Percentiles rank a stretch among this genome's conserved stretches.
phyloP scores from a whole-genome alignment of 208 protist species.

The Leishmania martiniquensis region DNA sequence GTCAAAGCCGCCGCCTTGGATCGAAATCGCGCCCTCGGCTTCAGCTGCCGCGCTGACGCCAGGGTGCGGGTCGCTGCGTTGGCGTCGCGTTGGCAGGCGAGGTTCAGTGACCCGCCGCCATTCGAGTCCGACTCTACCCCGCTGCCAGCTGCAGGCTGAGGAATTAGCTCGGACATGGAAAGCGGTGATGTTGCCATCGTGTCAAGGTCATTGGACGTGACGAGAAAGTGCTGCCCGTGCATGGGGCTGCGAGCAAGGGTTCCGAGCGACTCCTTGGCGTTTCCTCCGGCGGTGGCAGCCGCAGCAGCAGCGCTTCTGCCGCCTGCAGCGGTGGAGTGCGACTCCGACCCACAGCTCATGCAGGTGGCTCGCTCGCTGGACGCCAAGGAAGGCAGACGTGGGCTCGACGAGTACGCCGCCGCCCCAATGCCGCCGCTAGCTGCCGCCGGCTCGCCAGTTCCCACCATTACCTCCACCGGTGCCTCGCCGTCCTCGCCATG shows the following conservation, averaged over 20 bases:
- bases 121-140: not conserved
- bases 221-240: not conserved
- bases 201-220: not conserved
- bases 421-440: not conserved
- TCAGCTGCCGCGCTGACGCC: not conserved
- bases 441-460: not conserved
- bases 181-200: not conserved
- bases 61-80: not conserved
- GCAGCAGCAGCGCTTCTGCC: not conserved
- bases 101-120: not conserved
- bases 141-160: not conserved
- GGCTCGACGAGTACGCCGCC: no score
- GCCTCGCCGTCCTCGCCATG: not conserved
- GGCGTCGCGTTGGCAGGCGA: not conserved
- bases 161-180: not conserved
- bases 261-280: not conserved
- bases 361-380: not conserved
- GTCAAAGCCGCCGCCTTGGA: slow-evolving; percentile 7
- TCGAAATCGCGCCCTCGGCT: not conserved
- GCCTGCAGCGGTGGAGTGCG: not conserved
- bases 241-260: not conserved
- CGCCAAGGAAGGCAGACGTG: not conserved
- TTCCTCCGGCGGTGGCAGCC: not conserved
- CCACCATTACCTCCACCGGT: not conserved
- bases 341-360: not conserved